These are phyloP conservation scores for Verticillium nubilum DNA, from an alignment of 2,329 filamentous ascomycete genomes.

Conservation along the genomic window DNA sequence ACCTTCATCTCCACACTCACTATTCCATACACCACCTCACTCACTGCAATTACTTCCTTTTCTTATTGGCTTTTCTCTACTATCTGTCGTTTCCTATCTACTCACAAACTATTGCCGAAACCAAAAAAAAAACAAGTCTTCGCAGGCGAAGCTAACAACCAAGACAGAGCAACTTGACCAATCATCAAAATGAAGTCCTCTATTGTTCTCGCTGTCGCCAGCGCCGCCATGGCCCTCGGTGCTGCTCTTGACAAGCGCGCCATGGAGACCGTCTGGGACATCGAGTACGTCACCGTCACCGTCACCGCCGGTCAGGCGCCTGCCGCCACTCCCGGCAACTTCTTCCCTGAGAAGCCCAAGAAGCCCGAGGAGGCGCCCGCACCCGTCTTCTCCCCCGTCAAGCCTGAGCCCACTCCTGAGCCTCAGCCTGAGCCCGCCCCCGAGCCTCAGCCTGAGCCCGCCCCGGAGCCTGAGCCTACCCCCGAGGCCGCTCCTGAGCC, in stretches of 20 bases:
- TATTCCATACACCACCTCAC: background rate
- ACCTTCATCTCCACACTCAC: background rate
- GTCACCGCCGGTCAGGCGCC: constrained; percentile 29
- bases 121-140: constrained; percentile 1
- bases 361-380: constrained; percentile 1
- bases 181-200: constrained; percentile 44
- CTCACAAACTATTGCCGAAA: background rate
- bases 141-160: constrained; percentile 12
- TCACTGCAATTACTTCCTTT: background rate
- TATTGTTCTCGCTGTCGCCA: constrained; percentile 35
- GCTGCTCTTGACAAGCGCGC: constrained; percentile 36
- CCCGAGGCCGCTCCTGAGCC: constrained; percentile 5
- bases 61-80: background rate
- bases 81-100: background rate
- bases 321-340: constrained; percentile 14
- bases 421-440: constrained; percentile 6
- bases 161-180: background rate
- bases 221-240: constrained; percentile 40
- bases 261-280: constrained; percentile 33
- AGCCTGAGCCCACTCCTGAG: constrained; percentile 5
- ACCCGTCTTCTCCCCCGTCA: constrained; percentile 7
- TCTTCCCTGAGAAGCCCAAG: constrained; percentile 12
- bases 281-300: constrained; percentile 37
- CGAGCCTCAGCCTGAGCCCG: constrained; percentile 8
- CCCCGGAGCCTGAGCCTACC: constrained; percentile 6